These are phyloP conservation scores for Didymella sp. DNA, from an alignment of 2,329 filamentous ascomycete species.

Conservation along the genomic window DNA sequence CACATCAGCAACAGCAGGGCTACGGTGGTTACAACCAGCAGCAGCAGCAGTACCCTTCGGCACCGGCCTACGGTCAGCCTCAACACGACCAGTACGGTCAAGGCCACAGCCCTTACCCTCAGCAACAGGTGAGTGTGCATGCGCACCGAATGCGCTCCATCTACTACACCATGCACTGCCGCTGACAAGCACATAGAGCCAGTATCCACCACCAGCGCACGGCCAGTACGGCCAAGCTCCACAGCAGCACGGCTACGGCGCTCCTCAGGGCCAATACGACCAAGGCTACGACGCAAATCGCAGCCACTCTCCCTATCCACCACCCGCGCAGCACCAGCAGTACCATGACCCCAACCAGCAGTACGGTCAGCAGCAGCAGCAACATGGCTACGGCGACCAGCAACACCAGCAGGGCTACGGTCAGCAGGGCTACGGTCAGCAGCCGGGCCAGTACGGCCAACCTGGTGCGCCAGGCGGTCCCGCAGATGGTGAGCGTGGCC, in stretches of 20 bases:
- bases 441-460: slow-evolving; percentile 51
- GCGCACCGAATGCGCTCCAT: slow-evolving; percentile 22
- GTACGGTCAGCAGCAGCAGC: slow-evolving; percentile 30
- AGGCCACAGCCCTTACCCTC: slow-evolving; percentile 40
- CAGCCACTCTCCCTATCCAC: slow-evolving; percentile 46
- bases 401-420: slow-evolving; percentile 44
- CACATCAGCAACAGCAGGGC: slow-evolving; percentile 37
- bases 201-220: slow-evolving; percentile 40
- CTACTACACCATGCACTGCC: background rate
- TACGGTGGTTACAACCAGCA: slow-evolving; percentile 36
- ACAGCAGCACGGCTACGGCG: slow-evolving; percentile 40
- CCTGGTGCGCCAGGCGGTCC: slow-evolving; percentile 40
- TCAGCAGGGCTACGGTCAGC: slow-evolving; percentile 22
- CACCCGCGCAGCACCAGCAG: slow-evolving; percentile 36
- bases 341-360: slow-evolving; percentile 32
- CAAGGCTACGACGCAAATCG: slow-evolving; percentile 48
- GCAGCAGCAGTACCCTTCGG: slow-evolving; percentile 29
- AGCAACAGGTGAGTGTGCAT: slow-evolving; percentile 29
- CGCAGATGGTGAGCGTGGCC: slow-evolving; percentile 61
- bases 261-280: slow-evolving; percentile 40
- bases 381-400: slow-evolving; percentile 36
- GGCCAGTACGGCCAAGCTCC: slow-evolving; percentile 34
- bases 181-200: slow-evolving; percentile 33
- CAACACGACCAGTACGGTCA: slow-evolving; percentile 40
- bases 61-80: slow-evolving; percentile 34